These are phyloP conservation scores for Saccharomycopsis javanensis DNA, from an alignment of 805 yeast genomes.

Conservation along the genomic window DNA sequence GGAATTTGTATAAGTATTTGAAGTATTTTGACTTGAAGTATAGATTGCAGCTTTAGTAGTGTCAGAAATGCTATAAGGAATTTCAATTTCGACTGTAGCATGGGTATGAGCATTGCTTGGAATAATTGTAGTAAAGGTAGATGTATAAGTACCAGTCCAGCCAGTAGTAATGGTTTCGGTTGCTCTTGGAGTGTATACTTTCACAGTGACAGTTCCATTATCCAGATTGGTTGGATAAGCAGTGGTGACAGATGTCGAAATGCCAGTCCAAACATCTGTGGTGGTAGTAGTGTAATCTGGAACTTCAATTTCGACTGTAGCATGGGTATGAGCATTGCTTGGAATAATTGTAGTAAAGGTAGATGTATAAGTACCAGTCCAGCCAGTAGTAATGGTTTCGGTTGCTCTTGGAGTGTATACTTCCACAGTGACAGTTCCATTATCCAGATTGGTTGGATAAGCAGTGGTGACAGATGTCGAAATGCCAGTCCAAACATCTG, in stretches of 20 bases:
- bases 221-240: background rate
- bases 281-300: constrained; percentile 4
- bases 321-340: background rate
- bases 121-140: background rate
- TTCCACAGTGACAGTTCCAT: background rate
- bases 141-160: constrained; percentile 12
- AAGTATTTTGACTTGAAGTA: no score
- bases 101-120: background rate
- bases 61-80: constrained; percentile 4
- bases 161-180: constrained; percentile 5
- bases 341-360: background rate
- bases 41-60: no score
- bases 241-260: background rate
- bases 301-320: constrained; percentile 3
- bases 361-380: constrained; percentile 11
- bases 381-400: constrained; percentile 3
- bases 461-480: background rate
- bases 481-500: constrained; percentile 3
- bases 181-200: constrained; percentile 5
- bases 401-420: constrained; percentile 8
- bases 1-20: no score
- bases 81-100: constrained; percentile 6
- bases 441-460: background rate
- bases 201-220: background rate
- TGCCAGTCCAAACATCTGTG: constrained; percentile 2